A percentile compares a stretch with the other conserved stretches of the same genome.
Evolutionary conservation across 495 filamentous ascomycete species (phyloP).

Genomic region (Sordaria brevicollis): DNA sequence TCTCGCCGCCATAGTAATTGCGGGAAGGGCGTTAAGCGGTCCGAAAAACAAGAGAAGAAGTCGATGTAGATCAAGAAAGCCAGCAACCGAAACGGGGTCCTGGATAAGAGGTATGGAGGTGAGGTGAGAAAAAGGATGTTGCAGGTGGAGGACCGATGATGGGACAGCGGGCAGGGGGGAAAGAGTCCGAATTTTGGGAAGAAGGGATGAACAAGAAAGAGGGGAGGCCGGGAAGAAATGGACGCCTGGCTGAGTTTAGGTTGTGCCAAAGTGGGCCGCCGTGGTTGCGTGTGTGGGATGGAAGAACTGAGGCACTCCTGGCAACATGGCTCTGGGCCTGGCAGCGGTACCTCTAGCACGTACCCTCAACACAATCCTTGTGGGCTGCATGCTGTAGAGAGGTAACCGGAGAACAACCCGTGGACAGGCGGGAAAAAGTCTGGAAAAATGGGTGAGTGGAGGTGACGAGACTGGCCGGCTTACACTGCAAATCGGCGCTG

Average conservation of each 20-base stretch:
- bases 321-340: neutral
- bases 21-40: neutral
- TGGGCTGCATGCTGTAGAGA: neutral
- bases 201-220: slow-evolving; percentile 10
- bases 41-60: neutral
- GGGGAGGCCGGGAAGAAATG: slow-evolving; percentile 3
- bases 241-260: neutral
- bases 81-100: slow-evolving; percentile 1
- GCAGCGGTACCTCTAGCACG: neutral
- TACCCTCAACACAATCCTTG: neutral
- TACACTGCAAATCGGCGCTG: neutral
- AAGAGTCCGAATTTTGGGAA: slow-evolving; percentile 1
- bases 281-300: neutral
- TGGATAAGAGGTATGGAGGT: slow-evolving; percentile 11
- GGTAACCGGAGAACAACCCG: neutral
- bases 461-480: neutral
- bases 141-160: slow-evolving; percentile 1
- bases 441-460: neutral
- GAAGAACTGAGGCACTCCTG: neutral
- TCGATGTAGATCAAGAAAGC: neutral
- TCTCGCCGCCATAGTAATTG: slow-evolving; percentile 21
- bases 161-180: slow-evolving; percentile 9
- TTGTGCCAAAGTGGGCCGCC: slow-evolving; percentile 9
- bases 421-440: neutral
- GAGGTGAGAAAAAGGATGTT: slow-evolving; percentile 6